Conservation (phyloP, 2,329 filamentous ascomycete genomes). For the Diaporthe sp. region DNA sequence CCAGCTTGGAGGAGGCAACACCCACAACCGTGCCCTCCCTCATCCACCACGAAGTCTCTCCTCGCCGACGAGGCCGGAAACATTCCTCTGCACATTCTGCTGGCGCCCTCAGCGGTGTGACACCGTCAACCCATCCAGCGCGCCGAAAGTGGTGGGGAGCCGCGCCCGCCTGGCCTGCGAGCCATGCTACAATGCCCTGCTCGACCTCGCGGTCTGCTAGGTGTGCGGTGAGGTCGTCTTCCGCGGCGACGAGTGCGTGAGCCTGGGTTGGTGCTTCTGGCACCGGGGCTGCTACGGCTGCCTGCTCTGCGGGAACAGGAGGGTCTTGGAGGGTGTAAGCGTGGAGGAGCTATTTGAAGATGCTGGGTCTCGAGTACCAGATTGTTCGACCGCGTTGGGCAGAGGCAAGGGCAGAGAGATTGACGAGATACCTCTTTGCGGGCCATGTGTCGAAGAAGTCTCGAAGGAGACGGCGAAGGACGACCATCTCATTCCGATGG, state of each 20-base stretch:
- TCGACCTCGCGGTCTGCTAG: slow-evolving; percentile 70
- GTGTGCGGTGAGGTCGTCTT: slow-evolving; percentile 69
- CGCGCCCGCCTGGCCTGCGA: slow-evolving; percentile 64
- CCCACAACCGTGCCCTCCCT: not conserved
- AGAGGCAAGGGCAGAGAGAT: slow-evolving; percentile 56
- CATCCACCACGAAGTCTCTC: not conserved
- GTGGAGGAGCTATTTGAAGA: slow-evolving; percentile 53
- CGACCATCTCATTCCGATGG: slow-evolving; percentile 55
- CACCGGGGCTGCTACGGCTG: slow-evolving; percentile 70
- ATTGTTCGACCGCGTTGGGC: slow-evolving; percentile 8
- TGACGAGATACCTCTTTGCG: slow-evolving; percentile 63
- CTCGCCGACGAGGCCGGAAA: not conserved
- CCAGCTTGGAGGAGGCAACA: too few relatives aligned
- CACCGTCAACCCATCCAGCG: slow-evolving; percentile 41
- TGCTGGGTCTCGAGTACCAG: slow-evolving; percentile 31
- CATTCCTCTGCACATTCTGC: slow-evolving; percentile 71
- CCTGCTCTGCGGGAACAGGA: slow-evolving; percentile 62
- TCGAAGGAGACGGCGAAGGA: slow-evolving; percentile 54
- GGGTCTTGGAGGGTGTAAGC: slow-evolving; percentile 53
- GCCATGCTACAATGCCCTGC: slow-evolving; percentile 61
- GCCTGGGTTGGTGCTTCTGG: slow-evolving; percentile 74
- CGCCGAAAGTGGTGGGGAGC: slow-evolving; percentile 57
- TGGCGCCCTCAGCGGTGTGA: slow-evolving; percentile 55
- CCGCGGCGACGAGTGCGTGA: slow-evolving; percentile 68
- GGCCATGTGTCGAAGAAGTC: slow-evolving; percentile 58